Conservation (phyloP, 345 rosid genomes). For the Euphorbia lathyris region DNA sequence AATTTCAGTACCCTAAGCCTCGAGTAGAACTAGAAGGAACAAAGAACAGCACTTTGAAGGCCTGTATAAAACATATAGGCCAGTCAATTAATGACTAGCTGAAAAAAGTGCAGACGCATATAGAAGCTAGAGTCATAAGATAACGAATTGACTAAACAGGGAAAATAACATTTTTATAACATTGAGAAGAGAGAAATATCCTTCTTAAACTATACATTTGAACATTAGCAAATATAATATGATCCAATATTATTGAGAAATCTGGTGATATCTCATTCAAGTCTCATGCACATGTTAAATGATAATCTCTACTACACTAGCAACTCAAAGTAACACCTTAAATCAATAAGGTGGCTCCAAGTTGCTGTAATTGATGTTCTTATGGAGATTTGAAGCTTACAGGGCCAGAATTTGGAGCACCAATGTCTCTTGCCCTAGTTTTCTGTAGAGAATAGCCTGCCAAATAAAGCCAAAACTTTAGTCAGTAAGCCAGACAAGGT, state of each 20-base stretch:
- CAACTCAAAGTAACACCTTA: background rate
- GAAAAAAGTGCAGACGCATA: background rate
- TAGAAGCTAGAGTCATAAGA: background rate
- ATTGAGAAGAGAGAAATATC: background rate
- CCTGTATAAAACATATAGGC: background rate
- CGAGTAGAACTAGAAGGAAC: background rate
- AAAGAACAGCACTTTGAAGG: background rate
- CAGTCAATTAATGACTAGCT: background rate
- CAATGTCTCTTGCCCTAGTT: constrained; percentile 88
- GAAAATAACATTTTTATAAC: background rate
- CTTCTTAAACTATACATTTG: background rate
- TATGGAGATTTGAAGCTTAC: constrained; percentile 45
- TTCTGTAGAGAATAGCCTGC: constrained; percentile 88
- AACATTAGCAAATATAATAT: background rate
- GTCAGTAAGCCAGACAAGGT: constrained; percentile 20
- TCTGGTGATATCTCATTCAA: background rate
- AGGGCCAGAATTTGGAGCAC: constrained; percentile 93
- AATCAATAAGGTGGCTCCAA: background rate
- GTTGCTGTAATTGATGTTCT: constrained; percentile 9
- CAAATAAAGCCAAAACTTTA: constrained; percentile 17
- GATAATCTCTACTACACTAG: background rate
- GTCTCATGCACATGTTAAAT: background rate
- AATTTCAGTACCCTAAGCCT: background rate
- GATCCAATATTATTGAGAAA: background rate
- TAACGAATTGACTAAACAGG: background rate